Evolutionary conservation across 1,139 yeast species (phyloP).

Genomic region (Suhomyces panamericanus): DNA sequence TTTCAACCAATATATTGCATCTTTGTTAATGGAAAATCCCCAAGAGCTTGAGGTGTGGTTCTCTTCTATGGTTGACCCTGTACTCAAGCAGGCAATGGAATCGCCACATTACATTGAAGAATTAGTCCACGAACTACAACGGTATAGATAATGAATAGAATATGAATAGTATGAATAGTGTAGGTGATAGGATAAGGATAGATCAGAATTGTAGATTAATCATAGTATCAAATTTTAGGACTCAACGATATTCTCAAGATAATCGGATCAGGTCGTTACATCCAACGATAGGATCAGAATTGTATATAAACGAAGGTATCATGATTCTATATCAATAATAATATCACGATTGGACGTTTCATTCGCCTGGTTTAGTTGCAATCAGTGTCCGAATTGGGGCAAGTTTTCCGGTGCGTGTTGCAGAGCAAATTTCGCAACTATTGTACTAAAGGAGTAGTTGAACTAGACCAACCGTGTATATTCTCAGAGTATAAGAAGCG

Average conservation of each 20-base stretch:
- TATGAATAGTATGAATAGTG: too few species aligned
- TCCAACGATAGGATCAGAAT: too few species aligned
- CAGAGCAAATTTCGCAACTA: constrained; percentile 10
- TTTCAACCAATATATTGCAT: constrained; percentile 27
- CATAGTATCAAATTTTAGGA: too few species aligned
- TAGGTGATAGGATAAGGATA: too few species aligned
- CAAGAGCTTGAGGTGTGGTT: constrained; percentile 20
- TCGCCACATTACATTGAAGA: neutral
- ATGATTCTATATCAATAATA: too few species aligned
- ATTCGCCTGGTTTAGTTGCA: too few species aligned
- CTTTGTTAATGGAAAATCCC: constrained; percentile 15
- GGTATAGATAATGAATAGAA: neutral
- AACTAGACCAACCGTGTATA: neutral
- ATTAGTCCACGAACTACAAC: neutral
- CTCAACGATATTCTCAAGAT: too few species aligned
- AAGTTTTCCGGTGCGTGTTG: constrained; percentile 9
- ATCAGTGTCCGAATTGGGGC: constrained; percentile 3
- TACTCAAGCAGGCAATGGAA: constrained; percentile 1
- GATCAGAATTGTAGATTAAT: too few species aligned
- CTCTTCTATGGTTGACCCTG: constrained; percentile 13
- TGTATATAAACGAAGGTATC: too few species aligned
- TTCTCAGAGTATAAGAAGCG: neutral
- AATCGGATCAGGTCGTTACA: too few species aligned
- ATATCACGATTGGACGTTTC: too few species aligned
- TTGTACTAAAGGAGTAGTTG: constrained; percentile 4